Conservation (phyloP, 2,329 filamentous ascomycete species). For the Aspergillus eucalypticola region DNA sequence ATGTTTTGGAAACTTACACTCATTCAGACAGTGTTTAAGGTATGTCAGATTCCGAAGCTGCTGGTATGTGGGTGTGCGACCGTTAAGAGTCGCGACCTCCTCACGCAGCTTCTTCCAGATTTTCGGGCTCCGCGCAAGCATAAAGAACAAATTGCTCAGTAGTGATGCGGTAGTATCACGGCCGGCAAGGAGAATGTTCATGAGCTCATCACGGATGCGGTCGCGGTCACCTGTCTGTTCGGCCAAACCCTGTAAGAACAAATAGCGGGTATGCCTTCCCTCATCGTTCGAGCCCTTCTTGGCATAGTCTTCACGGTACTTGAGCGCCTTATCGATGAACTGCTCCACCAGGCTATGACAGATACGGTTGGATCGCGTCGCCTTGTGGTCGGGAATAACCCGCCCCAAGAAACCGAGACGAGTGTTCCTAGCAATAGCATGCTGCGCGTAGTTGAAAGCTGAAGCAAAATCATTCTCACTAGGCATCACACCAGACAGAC, state of each 20-base stretch:
- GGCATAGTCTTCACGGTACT: slow-evolving; percentile 20
- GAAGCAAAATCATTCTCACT: slow-evolving; percentile 19
- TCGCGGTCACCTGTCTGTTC: slow-evolving; percentile 45
- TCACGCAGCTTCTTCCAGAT: slow-evolving; percentile 40
- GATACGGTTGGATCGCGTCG: slow-evolving; percentile 36
- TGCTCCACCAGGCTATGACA: slow-evolving; percentile 32
- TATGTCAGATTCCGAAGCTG: slow-evolving; percentile 28
- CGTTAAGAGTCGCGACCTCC: slow-evolving; percentile 27
- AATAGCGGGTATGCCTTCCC: slow-evolving; percentile 34
- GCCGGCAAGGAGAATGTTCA: slow-evolving; percentile 53
- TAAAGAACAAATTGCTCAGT: slow-evolving; percentile 47
- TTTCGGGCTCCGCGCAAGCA: slow-evolving; percentile 44
- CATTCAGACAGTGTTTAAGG: slow-evolving; percentile 26
- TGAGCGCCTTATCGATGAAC: slow-evolving; percentile 45
- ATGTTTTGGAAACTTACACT: slow-evolving; percentile 18
- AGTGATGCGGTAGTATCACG: slow-evolving; percentile 53
- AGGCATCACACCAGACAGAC: slow-evolving; percentile 19
- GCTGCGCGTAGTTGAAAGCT: slow-evolving; percentile 33
- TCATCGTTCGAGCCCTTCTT: slow-evolving; percentile 8
- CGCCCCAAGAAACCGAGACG: slow-evolving; percentile 18
- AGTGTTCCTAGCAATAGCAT: slow-evolving; percentile 19
- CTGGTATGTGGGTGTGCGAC: slow-evolving; percentile 24
- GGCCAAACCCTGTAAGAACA: slow-evolving; percentile 51
- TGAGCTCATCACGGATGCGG: slow-evolving; percentile 46
- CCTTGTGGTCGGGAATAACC: slow-evolving; percentile 22